phyloP scores from a whole-genome alignment of 2,329 filamentous ascomycete genomes.

The Alternaria ventricosa region DNA sequence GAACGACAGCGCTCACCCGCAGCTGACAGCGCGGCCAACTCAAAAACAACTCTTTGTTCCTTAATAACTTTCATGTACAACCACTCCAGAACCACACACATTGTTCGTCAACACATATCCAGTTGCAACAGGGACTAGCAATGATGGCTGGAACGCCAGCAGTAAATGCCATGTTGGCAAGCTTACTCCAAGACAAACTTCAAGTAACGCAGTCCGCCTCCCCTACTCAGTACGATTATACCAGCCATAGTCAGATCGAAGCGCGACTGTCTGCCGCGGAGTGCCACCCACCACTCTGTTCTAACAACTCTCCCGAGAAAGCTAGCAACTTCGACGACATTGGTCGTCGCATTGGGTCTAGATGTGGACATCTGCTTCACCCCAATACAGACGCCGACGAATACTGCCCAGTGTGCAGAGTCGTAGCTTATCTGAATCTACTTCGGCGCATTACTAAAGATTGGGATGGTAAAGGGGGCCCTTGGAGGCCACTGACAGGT shows the following conservation, averaged over 20 bases:
- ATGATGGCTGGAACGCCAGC: not conserved
- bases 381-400: not conserved
- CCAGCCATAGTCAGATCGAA: not conserved
- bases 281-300: not conserved
- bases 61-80: not conserved
- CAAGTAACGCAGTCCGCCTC: not conserved
- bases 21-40: not conserved
- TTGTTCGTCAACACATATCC: not conserved
- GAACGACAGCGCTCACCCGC: not conserved
- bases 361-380: fast-evolving
- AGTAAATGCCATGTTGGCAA: not conserved
- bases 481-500: not conserved
- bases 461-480: not conserved
- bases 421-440: not conserved
- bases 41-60: not conserved
- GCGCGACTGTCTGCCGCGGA: not conserved
- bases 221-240: not conserved
- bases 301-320: not conserved
- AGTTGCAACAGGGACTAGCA: not conserved
- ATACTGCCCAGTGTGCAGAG: not conserved
- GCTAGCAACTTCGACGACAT: fast-evolving
- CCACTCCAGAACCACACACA: not conserved
- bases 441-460: not conserved
- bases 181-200: not conserved
- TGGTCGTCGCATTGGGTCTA: not conserved